Evolutionary conservation across 2,329 filamentous ascomycete genomes (phyloP).

Genomic region (Mycosphaerella arachidis): DNA sequence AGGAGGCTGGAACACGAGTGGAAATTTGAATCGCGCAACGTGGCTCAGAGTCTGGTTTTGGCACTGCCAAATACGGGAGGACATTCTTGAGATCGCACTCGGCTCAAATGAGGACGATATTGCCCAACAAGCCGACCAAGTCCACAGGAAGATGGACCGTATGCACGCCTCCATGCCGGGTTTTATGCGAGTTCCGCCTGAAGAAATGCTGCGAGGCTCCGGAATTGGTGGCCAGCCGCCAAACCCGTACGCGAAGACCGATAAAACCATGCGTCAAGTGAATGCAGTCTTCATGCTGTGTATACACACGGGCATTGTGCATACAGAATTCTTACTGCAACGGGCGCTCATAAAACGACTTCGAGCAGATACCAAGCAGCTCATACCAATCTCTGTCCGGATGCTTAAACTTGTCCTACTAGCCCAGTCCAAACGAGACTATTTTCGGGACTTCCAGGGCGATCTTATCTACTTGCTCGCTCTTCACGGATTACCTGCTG

Average conservation of each 20-base stretch:
- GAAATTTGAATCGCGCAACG: constrained; percentile 43
- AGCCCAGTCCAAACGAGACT: constrained; percentile 37
- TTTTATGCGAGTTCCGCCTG: constrained; percentile 29
- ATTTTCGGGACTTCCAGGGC: constrained; percentile 41
- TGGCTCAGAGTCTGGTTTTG: constrained; percentile 45
- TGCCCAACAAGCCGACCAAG: constrained; percentile 36
- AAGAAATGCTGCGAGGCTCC: constrained; percentile 24
- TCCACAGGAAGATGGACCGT: constrained; percentile 36
- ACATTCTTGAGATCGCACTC: constrained; percentile 56
- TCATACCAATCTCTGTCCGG: constrained; percentile 36
- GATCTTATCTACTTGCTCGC: constrained; percentile 39
- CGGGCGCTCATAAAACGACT: constrained; percentile 50
- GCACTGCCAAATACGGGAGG: constrained; percentile 52
- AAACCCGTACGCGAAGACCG: constrained; percentile 9
- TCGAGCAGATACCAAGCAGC: constrained; percentile 29
- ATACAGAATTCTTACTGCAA: constrained; percentile 58
- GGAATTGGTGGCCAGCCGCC: constrained; percentile 10
- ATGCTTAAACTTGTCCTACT: constrained; percentile 38
- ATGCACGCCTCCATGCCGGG: constrained; percentile 34
- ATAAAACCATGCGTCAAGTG: constrained; percentile 26
- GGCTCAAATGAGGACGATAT: constrained; percentile 39
- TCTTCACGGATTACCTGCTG: constrained; percentile 39
- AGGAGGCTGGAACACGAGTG: constrained; percentile 51
- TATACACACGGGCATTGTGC: constrained; percentile 40
- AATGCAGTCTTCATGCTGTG: constrained; percentile 44